Evolutionary conservation across 2,329 filamentous ascomycete genomes (phyloP), one percentile per base, ranked within the genome.

Genomic region (Penicillium concentricum): DNA sequence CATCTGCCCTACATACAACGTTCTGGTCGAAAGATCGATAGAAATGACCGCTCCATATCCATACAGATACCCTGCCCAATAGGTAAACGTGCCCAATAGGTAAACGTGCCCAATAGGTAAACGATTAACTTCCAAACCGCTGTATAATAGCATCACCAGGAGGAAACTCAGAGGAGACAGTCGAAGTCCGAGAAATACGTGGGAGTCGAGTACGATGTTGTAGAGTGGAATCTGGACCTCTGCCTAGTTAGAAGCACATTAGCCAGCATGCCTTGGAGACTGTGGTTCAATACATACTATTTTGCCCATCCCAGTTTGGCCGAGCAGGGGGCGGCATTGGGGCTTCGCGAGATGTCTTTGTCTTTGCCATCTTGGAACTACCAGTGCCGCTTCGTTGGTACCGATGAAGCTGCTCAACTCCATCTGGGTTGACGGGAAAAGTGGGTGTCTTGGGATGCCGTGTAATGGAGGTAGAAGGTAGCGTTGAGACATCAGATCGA

Each of bases 341-440:
- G 15, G 59, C 50, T 5, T 56, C 45, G 41, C 68, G 65, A 20
- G 57, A 32, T 26, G 54, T 62, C 46, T 62, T 67, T 16, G 64
- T 69, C 34, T 42, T 55, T 18, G 56, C 56, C 2, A 65, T 62
- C 37, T 64, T 74, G 4, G 72, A 75, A 49, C 72, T 74, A 3
- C 72, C 73, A 26, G 72, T 76, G 2, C 71, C 75, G 54, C 74
- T 77, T 43, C 72, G 69, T 44, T 77, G 75, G 56, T 76, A 68
- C 26, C 69, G 68, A 62, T 76, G 72, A 1, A 77, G 59, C 50
- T 71, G 71, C 39, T 77, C 74, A 1, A 72, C 66, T 2, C 71
- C 72, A 9, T 68, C 67, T 20, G 62, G 63, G 34, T 67, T 59
- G 8, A 67, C 52, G 9, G 64, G 56, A 22, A 61, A 69, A 2